A percentile compares a stretch with the other conserved stretches of the same genome.
Conservation (phyloP, 345 rosid species). For the Melastoma malabathricum region DNA sequence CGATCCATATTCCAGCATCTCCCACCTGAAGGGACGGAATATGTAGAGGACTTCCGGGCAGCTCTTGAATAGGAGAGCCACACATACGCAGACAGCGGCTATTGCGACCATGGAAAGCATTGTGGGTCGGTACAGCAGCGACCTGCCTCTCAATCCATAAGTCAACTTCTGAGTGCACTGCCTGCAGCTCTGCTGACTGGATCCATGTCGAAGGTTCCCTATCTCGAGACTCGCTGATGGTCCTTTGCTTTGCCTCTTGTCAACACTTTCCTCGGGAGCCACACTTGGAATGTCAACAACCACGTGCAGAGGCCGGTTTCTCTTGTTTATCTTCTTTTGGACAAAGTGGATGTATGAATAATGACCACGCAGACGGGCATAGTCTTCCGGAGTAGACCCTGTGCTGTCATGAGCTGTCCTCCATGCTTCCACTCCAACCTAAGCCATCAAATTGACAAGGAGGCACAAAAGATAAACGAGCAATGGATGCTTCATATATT, state of each 20-base stretch:
- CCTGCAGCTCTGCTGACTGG: constrained; percentile 36
- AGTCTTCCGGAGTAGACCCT: constrained; percentile 93
- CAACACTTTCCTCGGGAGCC: constrained; percentile 13
- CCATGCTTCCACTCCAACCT: constrained; percentile 93
- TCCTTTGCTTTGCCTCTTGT: constrained; percentile 29
- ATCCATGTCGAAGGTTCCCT: constrained; percentile 16
- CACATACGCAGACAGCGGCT: constrained; percentile 96
- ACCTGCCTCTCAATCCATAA: constrained; percentile 32
- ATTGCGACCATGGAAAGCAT: constrained; percentile 94
- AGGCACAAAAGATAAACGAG: no score
- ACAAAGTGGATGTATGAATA: constrained; percentile 86
- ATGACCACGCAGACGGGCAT: constrained; percentile 94
- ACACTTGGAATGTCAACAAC: constrained; percentile 35
- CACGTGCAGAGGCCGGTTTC: constrained; percentile 34
- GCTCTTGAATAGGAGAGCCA: constrained; percentile 94
- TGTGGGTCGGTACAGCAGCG: constrained; percentile 78
- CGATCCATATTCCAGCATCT: constrained; percentile 58
- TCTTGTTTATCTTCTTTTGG: constrained; percentile 65
- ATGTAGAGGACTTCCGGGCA: constrained; percentile 83
- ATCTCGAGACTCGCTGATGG: constrained; percentile 46
- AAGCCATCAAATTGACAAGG: no score
- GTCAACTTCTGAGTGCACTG: constrained; percentile 53
- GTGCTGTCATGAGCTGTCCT: constrained; percentile 70
- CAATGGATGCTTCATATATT: no score
- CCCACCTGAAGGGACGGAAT: constrained; percentile 98